Evolutionary conservation across 2,329 filamentous ascomycete genomes (phyloP), one percentile per base, ranked within the genome.

Genomic region (Fonsecaea monophora): DNA sequence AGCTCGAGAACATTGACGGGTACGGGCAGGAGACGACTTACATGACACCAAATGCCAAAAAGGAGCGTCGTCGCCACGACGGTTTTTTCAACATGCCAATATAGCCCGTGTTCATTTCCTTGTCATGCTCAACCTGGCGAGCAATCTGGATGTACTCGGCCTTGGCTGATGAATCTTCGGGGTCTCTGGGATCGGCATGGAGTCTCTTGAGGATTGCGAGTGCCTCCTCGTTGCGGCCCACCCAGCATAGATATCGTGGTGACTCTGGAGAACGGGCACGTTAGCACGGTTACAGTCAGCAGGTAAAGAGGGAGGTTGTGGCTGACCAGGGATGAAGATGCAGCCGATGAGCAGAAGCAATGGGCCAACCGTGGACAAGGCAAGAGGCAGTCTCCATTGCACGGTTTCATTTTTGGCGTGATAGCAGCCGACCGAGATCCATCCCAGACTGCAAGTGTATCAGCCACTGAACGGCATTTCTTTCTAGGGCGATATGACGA

Each of bases 381-480:
- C 37, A 4, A 35, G 34, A 3, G 57, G 73, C 48, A 76, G 71
- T 38, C 89, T 82, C 85, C 86, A 90, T 0, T 89, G 82, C 0
- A 88, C 88, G 0, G 85, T 88, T 69, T 91, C 89, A 0, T 88
- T 89, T 85, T 10, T 40, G 8, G 92, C 71, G 91, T 85, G 65
- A 87, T 85, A 45, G 87, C 71, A 5, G 89, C 76, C 18, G 85
- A 84, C 1, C 86, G 85, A 1, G 89, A 81, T 70, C 6, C 21
- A 54, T 25, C 25, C 25, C 25, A 25, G 25, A 25, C 25, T 25
- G 25, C 25, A 25, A 2, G 25, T 2, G 25, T 25, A 25, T 25
- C 25, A 25, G 25, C 25, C 1, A 25, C 25, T 2, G 25, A 25
- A 25, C 25, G 25, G 25, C 25, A 2, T 25, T 25, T 25, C 25